A percentile compares a stretch with the other conserved stretches of the same genome.
Evolutionary conservation across 805 yeast species (phyloP).

Genomic region (Kuraishia cidri): DNA sequence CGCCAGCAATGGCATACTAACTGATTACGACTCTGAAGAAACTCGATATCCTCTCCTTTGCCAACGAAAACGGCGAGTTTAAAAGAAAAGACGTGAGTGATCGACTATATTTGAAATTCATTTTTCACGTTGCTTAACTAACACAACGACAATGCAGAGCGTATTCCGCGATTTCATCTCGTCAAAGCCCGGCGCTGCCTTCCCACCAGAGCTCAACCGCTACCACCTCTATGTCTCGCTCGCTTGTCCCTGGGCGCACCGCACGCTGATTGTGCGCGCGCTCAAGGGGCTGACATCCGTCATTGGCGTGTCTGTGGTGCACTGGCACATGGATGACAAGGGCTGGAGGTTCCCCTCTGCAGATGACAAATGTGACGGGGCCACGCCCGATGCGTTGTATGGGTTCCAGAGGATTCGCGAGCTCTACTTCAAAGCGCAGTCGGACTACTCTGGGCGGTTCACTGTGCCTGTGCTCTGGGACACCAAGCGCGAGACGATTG

Average conservation of each 20-base stretch:
- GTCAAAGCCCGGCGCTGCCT: constrained; percentile 45
- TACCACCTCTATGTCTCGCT: constrained; percentile 81
- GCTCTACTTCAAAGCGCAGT: constrained; percentile 65
- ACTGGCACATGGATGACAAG: constrained; percentile 79
- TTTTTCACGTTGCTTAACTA: background rate
- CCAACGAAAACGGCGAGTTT: constrained; percentile 44
- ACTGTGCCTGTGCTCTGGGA: constrained; percentile 97
- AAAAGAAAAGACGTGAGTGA: constrained; percentile 32
- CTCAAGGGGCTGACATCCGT: constrained; percentile 65
- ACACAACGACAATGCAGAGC: constrained; percentile 10
- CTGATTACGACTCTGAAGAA: too few relatives aligned
- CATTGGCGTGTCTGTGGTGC: constrained; percentile 70
- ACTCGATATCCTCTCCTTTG: constrained; percentile 37
- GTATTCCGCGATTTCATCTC: constrained; percentile 61
- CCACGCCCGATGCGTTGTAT: constrained; percentile 53
- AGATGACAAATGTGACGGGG: constrained; percentile 28
- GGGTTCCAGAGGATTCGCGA: constrained; percentile 55
- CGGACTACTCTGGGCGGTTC: constrained; percentile 71
- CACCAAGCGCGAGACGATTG: constrained; percentile 71
- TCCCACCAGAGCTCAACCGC: constrained; percentile 68
- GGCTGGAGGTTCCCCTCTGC: constrained; percentile 80
- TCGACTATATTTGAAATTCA: background rate
- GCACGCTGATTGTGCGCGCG: constrained; percentile 64
- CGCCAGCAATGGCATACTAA: too few relatives aligned
- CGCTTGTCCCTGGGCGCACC: constrained; percentile 97